phyloP scores from a whole-genome alignment of 768 basidiomycete genomes.

The Holtermannia corniformis region DNA sequence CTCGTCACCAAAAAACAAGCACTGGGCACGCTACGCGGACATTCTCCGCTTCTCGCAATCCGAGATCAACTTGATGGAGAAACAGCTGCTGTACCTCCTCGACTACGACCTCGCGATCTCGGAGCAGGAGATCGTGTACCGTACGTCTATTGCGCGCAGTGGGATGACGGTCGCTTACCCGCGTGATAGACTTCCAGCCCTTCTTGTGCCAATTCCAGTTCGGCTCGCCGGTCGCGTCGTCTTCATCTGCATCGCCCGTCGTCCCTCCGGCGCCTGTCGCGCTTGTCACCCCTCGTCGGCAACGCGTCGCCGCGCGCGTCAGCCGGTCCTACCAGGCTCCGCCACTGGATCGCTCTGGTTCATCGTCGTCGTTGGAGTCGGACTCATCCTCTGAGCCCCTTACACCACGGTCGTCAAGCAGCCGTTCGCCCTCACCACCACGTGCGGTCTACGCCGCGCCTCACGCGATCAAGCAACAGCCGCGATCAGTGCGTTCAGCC shows the following conservation, averaged over 20 bases:
- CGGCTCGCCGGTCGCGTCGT: slow-evolving; percentile 18
- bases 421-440: slow-evolving; percentile 7
- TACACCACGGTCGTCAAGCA: slow-evolving; percentile 13
- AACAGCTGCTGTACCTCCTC: slow-evolving; percentile 81
- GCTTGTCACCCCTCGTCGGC: slow-evolving; percentile 19
- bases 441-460: no score
- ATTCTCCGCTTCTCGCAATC: slow-evolving; percentile 52
- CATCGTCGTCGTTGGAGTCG: slow-evolving; percentile 39
- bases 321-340: slow-evolving; percentile 29
- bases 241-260: slow-evolving; percentile 24
- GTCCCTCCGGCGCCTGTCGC: slow-evolving; percentile 22
- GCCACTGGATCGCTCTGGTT: slow-evolving; percentile 39
- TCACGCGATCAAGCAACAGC: no score
- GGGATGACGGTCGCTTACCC: neutral
- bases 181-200: slow-evolving; percentile 37
- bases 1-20: slow-evolving; percentile 79
- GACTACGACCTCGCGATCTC: slow-evolving; percentile 47
- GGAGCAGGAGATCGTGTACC: slow-evolving; percentile 33
- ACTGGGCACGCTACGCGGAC: slow-evolving; percentile 63
- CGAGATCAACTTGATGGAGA: slow-evolving; percentile 86
- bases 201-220: slow-evolving; percentile 34
- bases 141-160: neutral
- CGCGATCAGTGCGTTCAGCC: no score
- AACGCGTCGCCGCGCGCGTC: slow-evolving; percentile 21
- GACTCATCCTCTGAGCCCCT: slow-evolving; percentile 26